Evolutionary conservation across 2,329 filamentous ascomycete species (phyloP), one percentile per base, ranked within the genome.

Genomic region (Ceratocystis variospora): DNA sequence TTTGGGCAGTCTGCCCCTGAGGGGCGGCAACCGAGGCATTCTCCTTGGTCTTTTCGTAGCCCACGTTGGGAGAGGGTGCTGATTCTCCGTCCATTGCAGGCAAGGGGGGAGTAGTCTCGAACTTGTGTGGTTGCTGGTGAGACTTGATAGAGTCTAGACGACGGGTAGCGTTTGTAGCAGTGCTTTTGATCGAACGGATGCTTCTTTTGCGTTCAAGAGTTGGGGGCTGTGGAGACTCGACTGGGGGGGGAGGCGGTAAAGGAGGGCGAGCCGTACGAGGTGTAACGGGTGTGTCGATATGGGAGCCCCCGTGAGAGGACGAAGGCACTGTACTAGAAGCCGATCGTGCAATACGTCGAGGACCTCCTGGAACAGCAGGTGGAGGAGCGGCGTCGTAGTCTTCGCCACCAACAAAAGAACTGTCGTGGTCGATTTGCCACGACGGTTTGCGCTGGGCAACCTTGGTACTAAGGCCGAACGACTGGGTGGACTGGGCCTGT

Each of bases 311-410:
- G 48, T 66, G 66, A 19, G 66, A 62, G 22, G 66, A 57, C 12
- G 59, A 61, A 15, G 66, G 50, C 8, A 55, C 37, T 33, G 31
- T 55, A 17, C 44, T 6, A 75, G 72, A 19, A 3, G 53, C 50
- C 3, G 72, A 68, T 33, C 53, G 12, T 44, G 75, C 71, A 5
- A 73, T 70, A 66, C 77, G 77, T 68, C 90, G 84, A 66, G 92
- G 90, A 4, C 92, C 92, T 62, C 82, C 87, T 44, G 90, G 90
- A 45, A 96, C 81, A 33, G 86, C 92, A 4, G 93, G 93, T 46
- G 87, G 93, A 15, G 93, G 92, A 31, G 91, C 92, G 63, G 90
- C 88, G 73, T 94, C 88, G 76, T 87, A 85, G 71, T 87, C 83
- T 71, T 81, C 76, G 69, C 70, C 72, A 69, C 2, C 28, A 28